Conservation (phyloP, 208 protist genomes). For the Leishmania amazonensis region DNA sequence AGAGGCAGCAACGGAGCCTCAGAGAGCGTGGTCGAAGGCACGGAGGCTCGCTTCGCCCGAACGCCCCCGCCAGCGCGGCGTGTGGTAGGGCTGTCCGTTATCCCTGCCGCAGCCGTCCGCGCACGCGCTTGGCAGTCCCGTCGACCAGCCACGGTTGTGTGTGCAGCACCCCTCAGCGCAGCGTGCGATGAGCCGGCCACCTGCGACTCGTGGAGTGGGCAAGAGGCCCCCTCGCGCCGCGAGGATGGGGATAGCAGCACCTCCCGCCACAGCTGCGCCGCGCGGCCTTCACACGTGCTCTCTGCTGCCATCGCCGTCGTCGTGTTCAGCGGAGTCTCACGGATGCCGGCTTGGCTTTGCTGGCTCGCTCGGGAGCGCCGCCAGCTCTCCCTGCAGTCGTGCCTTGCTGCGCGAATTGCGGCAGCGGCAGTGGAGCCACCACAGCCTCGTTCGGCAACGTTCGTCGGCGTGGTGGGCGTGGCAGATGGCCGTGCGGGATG, state of each 20-base stretch:
- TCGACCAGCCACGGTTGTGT: not conserved
- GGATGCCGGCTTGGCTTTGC: not conserved
- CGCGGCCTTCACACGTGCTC: slow-evolving; percentile 1
- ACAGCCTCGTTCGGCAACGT: not conserved
- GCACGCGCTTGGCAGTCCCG: not conserved
- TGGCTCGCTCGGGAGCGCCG: not conserved
- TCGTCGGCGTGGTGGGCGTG: not conserved
- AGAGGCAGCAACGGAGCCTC: not conserved
- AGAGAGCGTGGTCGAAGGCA: not conserved
- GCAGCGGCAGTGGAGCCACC: not conserved
- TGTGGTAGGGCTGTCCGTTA: not conserved
- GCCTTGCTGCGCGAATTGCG: not conserved
- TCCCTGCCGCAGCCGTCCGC: not conserved
- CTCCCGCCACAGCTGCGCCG: slow-evolving; percentile 12
- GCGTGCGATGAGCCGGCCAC: not conserved
- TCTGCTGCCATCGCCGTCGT: not conserved
- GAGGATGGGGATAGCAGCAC: not conserved
- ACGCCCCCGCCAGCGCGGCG: not conserved
- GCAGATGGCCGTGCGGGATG: not conserved
- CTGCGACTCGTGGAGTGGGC: not conserved
- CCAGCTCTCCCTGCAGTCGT: not conserved
- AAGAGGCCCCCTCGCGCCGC: not conserved
- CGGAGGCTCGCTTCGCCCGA: not conserved
- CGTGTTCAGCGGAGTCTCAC: not conserved
- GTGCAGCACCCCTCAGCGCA: not conserved